Conservation (phyloP, 495 filamentous ascomycete genomes). For the Aspergillus cavernicola region DNA sequence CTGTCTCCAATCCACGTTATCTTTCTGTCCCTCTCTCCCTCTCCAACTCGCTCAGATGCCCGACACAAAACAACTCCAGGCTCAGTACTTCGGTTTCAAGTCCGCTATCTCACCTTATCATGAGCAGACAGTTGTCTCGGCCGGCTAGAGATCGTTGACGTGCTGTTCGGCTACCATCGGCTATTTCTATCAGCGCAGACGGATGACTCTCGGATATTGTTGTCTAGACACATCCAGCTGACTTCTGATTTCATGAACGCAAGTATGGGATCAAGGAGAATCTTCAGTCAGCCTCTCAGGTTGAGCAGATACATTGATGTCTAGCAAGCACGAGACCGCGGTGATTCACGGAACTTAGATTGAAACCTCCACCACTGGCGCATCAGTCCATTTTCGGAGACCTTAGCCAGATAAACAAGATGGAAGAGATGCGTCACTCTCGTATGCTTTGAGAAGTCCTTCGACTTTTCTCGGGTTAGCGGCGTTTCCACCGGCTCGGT, state of each 20-base stretch:
- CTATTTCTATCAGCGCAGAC: neutral
- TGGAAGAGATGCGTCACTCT: neutral
- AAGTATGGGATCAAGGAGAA: neutral
- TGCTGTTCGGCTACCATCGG: conserved; percentile 7
- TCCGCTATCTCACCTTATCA: neutral
- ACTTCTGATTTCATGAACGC: conserved; percentile 8
- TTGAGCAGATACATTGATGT: neutral
- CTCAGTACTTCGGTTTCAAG: neutral
- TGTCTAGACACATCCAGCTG: conserved; percentile 3
- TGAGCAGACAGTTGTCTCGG: neutral
- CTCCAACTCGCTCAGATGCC: conserved; percentile 3
- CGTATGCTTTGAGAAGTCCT: neutral
- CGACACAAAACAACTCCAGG: neutral
- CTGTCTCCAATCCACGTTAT: conserved; percentile 1
- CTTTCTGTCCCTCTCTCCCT: neutral
- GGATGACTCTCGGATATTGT: conserved; percentile 6
- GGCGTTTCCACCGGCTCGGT: conserved; percentile 7
- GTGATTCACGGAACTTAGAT: neutral
- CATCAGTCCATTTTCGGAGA: neutral
- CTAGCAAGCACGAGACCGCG: neutral
- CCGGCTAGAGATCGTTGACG: no score
- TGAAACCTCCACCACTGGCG: neutral
- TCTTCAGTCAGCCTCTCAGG: neutral
- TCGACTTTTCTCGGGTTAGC: conserved; percentile 9
- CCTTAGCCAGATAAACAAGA: neutral